A percentile compares a stretch with the other conserved stretches of the same genome.
Conservation (phyloP, 371 early-diverging fungal genomes). For the Mortierella sp. region DNA sequence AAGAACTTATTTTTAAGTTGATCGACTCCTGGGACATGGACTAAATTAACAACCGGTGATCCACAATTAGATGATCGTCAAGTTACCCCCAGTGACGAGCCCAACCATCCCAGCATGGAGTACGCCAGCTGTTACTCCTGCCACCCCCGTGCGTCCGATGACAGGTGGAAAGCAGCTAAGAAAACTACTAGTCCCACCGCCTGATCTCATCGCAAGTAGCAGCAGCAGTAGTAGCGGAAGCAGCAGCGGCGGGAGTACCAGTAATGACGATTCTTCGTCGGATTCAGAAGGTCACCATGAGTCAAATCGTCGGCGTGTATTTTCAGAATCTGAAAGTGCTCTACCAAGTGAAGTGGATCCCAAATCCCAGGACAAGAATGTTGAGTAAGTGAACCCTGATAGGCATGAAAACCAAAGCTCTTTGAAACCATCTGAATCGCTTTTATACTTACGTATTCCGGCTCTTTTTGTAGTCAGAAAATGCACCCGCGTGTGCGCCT, state of each 20-base stretch:
- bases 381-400: slow-evolving; percentile 30
- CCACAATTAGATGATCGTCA: slow-evolving; percentile 20
- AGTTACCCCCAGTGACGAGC: slow-evolving; percentile 21
- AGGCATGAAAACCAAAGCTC: background rate
- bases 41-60: too few relatives aligned
- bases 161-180: slow-evolving; percentile 37
- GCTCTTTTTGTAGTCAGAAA: too few relatives aligned
- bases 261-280: slow-evolving; percentile 19
- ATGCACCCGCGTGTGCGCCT: too few relatives aligned
- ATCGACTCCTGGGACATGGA: background rate
- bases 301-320: slow-evolving; percentile 9
- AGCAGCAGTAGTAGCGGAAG: too few relatives aligned
- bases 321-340: slow-evolving; percentile 22
- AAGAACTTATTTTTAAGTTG: slow-evolving; percentile 12
- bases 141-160: slow-evolving; percentile 3
- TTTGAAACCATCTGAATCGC: too few relatives aligned
- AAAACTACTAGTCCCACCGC: slow-evolving; percentile 23
- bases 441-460: too few relatives aligned
- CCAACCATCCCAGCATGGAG: slow-evolving; percentile 30
- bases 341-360: slow-evolving; percentile 16
- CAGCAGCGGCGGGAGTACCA: too few relatives aligned
- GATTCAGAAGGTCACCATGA: slow-evolving; percentile 21
- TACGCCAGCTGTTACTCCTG: background rate
- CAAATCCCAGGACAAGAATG: slow-evolving; percentile 13
- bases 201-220: slow-evolving; percentile 19